phyloP scores from a whole-genome alignment of 208 protist species.

The Angomonas ambiguus region DNA sequence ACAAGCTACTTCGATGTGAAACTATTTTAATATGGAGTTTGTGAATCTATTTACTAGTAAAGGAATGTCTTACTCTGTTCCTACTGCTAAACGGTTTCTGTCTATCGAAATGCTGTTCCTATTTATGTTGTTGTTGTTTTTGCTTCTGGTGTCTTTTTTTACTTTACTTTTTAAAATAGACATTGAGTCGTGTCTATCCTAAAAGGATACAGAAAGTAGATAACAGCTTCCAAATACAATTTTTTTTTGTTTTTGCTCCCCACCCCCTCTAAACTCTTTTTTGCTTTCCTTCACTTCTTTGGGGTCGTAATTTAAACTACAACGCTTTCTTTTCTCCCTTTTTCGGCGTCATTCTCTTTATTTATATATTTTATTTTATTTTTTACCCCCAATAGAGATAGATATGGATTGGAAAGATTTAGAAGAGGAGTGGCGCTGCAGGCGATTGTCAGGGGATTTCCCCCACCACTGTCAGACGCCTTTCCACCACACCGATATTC shows the following conservation, averaged over 20 bases:
- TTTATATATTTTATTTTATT: not conserved
- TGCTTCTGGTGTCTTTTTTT: not conserved
- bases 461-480: not conserved
- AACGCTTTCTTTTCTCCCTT: too few relatives aligned
- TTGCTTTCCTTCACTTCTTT: too few relatives aligned
- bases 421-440: constrained; percentile 1
- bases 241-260: not conserved
- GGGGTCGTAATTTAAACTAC: too few relatives aligned
- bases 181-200: too few relatives aligned
- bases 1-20: not conserved
- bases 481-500: not conserved
- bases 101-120: too few relatives aligned
- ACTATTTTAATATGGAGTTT: not conserved
- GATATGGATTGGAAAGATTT: constrained; percentile 1
- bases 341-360: too few relatives aligned
- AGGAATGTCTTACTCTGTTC: not conserved
- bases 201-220: not conserved
- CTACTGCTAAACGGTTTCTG: too few relatives aligned
- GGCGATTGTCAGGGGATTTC: not conserved
- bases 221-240: not conserved
- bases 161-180: not conserved
- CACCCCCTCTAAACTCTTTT: not conserved
- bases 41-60: not conserved
- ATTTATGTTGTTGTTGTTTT: constrained; percentile 6
- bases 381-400: not conserved